Conservation (phyloP, 23 red algal genomes). For the Agarophyton chilense region DNA sequence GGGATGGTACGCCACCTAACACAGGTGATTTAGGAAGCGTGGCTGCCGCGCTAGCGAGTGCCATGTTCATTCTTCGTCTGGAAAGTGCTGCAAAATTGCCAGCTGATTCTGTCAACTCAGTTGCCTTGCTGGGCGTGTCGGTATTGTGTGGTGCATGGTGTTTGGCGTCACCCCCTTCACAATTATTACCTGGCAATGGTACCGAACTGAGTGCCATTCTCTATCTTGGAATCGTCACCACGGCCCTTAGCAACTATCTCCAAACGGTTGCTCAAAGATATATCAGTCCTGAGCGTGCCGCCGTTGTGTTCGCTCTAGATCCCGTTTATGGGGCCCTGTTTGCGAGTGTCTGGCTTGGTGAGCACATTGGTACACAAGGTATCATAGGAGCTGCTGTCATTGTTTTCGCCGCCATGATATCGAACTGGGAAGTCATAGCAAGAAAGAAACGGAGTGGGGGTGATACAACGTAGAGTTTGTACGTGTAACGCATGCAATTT, state of each 20-base stretch:
- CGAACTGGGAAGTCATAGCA: conserved; percentile 1
- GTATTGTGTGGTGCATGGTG: conserved; percentile 64
- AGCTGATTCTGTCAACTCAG: conserved; percentile 41
- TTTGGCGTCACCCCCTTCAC: neutral
- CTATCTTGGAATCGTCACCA: conserved; percentile 91
- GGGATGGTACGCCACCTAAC: conserved; percentile 71
- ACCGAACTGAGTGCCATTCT: conserved; percentile 33
- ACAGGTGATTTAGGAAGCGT: conserved; percentile 81
- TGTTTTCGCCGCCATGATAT: conserved; percentile 74
- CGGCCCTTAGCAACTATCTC: conserved; percentile 86
- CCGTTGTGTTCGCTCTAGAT: conserved; percentile 94
- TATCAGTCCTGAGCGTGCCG: conserved; percentile 82
- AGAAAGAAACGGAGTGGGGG: neutral
- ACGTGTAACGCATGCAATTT: too few species aligned
- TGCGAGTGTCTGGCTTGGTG: conserved; percentile 68
- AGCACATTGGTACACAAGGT: conserved; percentile 70
- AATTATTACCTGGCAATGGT: conserved; percentile 2
- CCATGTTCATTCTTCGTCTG: conserved; percentile 93
- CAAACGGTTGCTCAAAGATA: conserved; percentile 86
- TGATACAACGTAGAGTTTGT: neutral
- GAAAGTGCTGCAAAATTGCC: conserved; percentile 42
- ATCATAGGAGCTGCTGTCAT: conserved; percentile 73
- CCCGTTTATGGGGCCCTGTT: conserved; percentile 93
- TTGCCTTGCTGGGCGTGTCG: conserved; percentile 63
- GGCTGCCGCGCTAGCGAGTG: conserved; percentile 76